These are phyloP conservation scores for Pythium biforme DNA, from an alignment of 352 stramenopile species.

Conservation along the genomic window DNA sequence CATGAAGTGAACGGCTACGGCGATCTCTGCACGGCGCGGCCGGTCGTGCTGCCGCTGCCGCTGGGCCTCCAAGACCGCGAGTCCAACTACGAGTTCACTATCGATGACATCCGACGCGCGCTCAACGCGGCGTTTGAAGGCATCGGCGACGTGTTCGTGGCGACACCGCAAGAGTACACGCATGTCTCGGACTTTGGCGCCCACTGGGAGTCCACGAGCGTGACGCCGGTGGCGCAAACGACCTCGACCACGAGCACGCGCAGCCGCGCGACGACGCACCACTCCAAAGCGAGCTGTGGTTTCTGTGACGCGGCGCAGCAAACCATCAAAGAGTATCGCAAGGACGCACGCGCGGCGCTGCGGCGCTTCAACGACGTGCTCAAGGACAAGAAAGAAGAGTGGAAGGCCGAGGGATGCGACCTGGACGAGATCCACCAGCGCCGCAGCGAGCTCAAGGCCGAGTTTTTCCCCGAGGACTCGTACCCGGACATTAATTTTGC, in stretches of 20 bases:
- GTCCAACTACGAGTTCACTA: constrained; percentile 8
- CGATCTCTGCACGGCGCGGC: constrained; percentile 20
- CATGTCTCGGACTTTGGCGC: constrained; percentile 52
- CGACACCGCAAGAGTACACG: constrained; percentile 28
- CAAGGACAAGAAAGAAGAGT: constrained; percentile 33
- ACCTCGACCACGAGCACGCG: constrained; percentile 1
- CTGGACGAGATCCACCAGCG: constrained; percentile 52
- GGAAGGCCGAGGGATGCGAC: constrained; percentile 39
- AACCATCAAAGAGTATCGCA: constrained; percentile 40
- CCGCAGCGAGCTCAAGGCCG: constrained; percentile 44
- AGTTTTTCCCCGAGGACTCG: constrained; percentile 48
- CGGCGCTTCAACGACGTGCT: constrained; percentile 44
- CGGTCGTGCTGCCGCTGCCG: constrained; percentile 17
- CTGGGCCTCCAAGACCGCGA: neutral
- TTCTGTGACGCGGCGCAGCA: constrained; percentile 39
- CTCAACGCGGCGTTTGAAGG: constrained; percentile 10
- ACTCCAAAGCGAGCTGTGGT: constrained; percentile 20
- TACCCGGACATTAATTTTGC: constrained; percentile 51
- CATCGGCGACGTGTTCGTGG: constrained; percentile 41
- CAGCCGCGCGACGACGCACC: constrained; percentile 19
- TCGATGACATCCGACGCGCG: constrained; percentile 1
- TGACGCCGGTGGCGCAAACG: constrained; percentile 1
- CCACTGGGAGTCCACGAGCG: constrained; percentile 48
- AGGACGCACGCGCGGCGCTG: constrained; percentile 35
- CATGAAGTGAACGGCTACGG: constrained; percentile 19